phyloP scores from a whole-genome alignment of 2,329 filamentous ascomycete species.

The Blumeriella jaapii region DNA sequence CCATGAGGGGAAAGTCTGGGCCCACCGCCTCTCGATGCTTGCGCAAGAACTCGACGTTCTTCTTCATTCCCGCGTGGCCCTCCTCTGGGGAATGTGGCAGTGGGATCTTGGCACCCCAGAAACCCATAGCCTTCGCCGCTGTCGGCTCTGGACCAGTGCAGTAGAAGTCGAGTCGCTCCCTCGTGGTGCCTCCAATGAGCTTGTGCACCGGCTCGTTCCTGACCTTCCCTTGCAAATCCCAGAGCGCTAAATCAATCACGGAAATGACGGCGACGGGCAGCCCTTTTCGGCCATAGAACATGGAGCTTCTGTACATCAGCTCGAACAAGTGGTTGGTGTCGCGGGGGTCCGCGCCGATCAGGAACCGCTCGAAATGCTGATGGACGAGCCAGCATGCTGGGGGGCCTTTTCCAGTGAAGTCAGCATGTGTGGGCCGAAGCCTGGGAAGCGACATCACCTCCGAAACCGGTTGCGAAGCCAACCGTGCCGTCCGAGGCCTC shows the following conservation, averaged over 20 bases:
- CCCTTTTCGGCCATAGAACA: slow-evolving; percentile 95
- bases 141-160: slow-evolving; percentile 82
- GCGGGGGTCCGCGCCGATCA: slow-evolving; percentile 77
- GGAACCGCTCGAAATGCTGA: slow-evolving; percentile 86
- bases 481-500: slow-evolving; percentile 85
- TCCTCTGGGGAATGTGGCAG: slow-evolving; percentile 85
- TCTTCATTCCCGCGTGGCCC: slow-evolving; percentile 66
- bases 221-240: slow-evolving; percentile 87
- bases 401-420: slow-evolving; percentile 42
- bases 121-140: slow-evolving; percentile 74
- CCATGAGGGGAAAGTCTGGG: slow-evolving; percentile 84
- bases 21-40: slow-evolving; percentile 77
- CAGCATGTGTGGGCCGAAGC: slow-evolving; percentile 2
- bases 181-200: slow-evolving; percentile 82
- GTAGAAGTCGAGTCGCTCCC: slow-evolving; percentile 78
- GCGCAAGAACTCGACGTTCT: slow-evolving; percentile 82
- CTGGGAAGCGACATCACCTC: slow-evolving; percentile 38
- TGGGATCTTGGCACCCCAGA: slow-evolving; percentile 83
- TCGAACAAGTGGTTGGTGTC: slow-evolving; percentile 90
- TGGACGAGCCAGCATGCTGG: slow-evolving; percentile 90
- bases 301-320: slow-evolving; percentile 90
- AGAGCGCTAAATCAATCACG: slow-evolving; percentile 84
- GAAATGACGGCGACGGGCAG: slow-evolving; percentile 85
- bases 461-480: slow-evolving; percentile 88
- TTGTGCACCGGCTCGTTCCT: slow-evolving; percentile 90